Evolutionary conservation across 1,284 basidiomycete species (phyloP), one percentile per base, ranked within the genome.

Genomic region (Sporisorium reilianum): DNA sequence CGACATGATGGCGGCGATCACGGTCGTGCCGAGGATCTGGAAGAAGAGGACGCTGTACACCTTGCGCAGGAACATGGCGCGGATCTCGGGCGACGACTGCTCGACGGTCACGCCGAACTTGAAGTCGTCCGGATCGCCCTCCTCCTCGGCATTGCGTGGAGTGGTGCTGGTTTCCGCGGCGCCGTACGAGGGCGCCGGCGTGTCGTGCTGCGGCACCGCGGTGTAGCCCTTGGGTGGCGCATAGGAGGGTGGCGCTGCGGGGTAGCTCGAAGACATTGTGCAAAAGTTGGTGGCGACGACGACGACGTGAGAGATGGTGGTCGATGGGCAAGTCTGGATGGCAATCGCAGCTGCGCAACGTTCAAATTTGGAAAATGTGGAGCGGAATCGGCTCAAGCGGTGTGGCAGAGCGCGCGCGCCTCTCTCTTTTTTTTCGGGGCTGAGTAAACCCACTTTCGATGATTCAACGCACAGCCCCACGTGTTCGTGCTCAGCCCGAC

Each of bases 81-180:
- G 68, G 52, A 84, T 77, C 58, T 84, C 81, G 10, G 77, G 75
- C 8, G 78, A 77, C 22, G 78, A 78, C 69, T 84, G 81, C 42
- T 82, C 79, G 23, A 84, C 81, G 5, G 82, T 84, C 23, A 80
- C 79, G 40, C 80, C 80, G 57, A 77, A 76, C 56, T 83, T 84
- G 72, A 81, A 84, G 64, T 82, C 81, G 52, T 84, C 81, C 2
- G 75, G 68, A 45, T 83, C 80, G 32, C 65, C 75, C 34, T 82
- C 80, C 26, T 73, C 68, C 11, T 72, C 73, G n/a, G 52, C 70
- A 56, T 79, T 53, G 52, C 70, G 64, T 1, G 70, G 65, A 2
- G 59, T 57, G 41, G 49, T 44, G 55, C 50, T 51, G 3, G 53
- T 36, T 6, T 64, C 68, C 10, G 73, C 64, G 9, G 73, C 73